These are phyloP conservation scores for Xylariaceae sp. DNA, from an alignment of 2,329 filamentous ascomycete species.

Conservation along the genomic window DNA sequence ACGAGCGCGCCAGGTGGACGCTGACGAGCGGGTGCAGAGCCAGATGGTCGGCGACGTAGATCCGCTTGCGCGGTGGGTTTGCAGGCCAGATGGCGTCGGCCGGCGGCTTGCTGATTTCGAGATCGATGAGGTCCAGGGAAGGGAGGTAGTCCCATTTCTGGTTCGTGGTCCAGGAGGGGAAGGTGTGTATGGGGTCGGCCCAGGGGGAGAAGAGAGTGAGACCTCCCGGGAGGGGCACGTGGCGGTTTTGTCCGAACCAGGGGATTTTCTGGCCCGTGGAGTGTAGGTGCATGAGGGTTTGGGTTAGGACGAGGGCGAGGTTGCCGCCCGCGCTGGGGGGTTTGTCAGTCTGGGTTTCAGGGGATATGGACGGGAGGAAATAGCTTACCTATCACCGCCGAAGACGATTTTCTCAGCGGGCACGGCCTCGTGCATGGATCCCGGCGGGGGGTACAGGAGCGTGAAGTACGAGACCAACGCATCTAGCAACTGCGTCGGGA, in stretches of 20 bases:
- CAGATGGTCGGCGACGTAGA: conserved; percentile 52
- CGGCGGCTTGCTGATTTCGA: conserved; percentile 27
- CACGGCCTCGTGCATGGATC: conserved; percentile 61
- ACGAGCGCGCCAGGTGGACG: conserved; percentile 52
- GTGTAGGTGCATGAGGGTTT: conserved; percentile 61
- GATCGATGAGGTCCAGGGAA: conserved; percentile 35
- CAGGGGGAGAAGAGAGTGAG: conserved; percentile 61
- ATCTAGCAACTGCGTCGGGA: conserved; percentile 70
- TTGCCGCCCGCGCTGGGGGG: conserved; percentile 63
- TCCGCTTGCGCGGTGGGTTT: conserved; percentile 45
- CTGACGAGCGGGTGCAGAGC: conserved; percentile 63
- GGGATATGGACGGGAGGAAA: no score
- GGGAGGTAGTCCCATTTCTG: conserved; percentile 59
- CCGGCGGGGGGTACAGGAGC: conserved; percentile 65
- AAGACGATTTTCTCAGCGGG: conserved; percentile 62
- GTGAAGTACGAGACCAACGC: conserved; percentile 67
- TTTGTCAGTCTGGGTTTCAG: background rate
- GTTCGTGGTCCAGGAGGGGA: conserved; percentile 50
- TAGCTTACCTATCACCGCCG: conserved; percentile 58
- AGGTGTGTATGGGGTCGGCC: conserved; percentile 63
- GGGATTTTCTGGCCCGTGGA: conserved; percentile 42
- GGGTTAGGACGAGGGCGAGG: conserved; percentile 60
- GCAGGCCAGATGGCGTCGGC: conserved; percentile 55
- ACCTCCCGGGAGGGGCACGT: conserved; percentile 62
- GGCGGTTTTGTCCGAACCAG: conserved; percentile 56